phyloP scores from a whole-genome alignment of 192 early-diverging fungal genomes.

The Umbelopsis sp. region DNA sequence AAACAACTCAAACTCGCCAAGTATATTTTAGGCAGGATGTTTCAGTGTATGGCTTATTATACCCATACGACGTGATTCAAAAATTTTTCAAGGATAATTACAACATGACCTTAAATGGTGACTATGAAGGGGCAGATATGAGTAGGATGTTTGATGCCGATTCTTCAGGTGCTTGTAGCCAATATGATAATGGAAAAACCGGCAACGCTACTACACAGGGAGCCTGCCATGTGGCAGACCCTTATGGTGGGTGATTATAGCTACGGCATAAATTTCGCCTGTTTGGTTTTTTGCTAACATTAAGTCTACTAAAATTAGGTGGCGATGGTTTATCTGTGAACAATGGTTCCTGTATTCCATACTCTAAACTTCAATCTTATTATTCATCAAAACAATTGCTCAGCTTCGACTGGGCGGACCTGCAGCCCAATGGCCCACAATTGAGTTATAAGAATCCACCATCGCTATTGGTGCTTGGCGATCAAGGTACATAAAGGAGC shows the following conservation, averaged over 20 bases:
- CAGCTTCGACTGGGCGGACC: conserved; percentile 15
- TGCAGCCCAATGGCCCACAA: not conserved
- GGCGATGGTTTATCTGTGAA: not conserved
- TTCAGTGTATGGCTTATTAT: conserved; percentile 7
- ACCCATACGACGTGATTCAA: conserved; percentile 7
- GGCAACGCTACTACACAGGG: conserved; percentile 8
- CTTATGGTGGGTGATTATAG: conserved; percentile 24
- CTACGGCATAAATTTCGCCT: conserved; percentile 1
- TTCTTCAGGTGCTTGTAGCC: not conserved
- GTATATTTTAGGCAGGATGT: conserved; percentile 11
- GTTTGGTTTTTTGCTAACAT: conserved; percentile 18
- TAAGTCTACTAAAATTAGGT: not conserved
- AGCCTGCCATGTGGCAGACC: conserved; percentile 1
- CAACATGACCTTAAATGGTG: not conserved
- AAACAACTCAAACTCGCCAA: conserved; percentile 18
- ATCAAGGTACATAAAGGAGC: conserved; percentile 24
- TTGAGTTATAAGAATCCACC: conserved; percentile 10
- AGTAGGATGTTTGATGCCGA: conserved; percentile 1
- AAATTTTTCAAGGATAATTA: not conserved
- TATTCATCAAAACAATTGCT: conserved; percentile 1
- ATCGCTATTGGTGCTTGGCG: conserved; percentile 26
- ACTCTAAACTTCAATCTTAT: not conserved
- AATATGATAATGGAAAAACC: conserved; percentile 19
- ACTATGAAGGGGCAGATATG: not conserved
- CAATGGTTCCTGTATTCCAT: conserved; percentile 7